Conservation (phyloP, 345 rosid genomes). For the Microthlaspi erraticum region DNA sequence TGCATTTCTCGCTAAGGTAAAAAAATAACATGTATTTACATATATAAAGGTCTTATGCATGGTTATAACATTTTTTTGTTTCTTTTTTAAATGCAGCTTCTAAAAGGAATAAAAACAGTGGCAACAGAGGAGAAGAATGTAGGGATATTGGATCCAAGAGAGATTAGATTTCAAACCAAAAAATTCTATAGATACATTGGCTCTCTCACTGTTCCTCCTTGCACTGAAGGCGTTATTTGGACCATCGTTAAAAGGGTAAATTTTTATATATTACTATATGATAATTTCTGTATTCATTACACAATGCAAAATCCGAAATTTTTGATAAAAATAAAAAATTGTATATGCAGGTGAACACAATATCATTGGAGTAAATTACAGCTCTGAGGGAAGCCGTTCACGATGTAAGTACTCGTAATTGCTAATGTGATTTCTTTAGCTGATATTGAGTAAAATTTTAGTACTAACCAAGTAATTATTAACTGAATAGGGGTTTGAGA, state of each 20-base stretch:
- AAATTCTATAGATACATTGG: constrained; percentile 71
- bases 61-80: not conserved
- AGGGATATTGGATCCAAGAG: constrained; percentile 61
- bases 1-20: constrained; percentile 60
- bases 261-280: not conserved
- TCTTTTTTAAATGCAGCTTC: constrained; percentile 44
- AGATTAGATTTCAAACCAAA: constrained; percentile 54
- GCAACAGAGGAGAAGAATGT: constrained; percentile 37
- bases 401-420: constrained; percentile 54
- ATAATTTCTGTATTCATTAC: not conserved
- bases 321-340: not conserved
- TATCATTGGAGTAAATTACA: constrained; percentile 61
- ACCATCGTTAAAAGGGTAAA: constrained; percentile 57
- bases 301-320: not conserved
- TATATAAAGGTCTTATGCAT: not conserved
- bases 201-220: constrained; percentile 75
- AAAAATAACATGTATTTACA: not conserved
- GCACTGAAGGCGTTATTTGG: constrained; percentile 82
- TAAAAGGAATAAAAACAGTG: constrained; percentile 46
- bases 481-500: constrained; percentile 55
- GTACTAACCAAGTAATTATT: constrained; percentile 4
- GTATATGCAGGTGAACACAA: constrained; percentile 60
- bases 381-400: constrained; percentile 58
- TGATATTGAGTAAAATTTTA: not conserved
- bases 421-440: constrained; percentile 13